Evolutionary conservation across 2,329 filamentous ascomycete species (phyloP), one percentile per base, ranked within the genome.

Genomic region (Trichoderma endophyticum): DNA sequence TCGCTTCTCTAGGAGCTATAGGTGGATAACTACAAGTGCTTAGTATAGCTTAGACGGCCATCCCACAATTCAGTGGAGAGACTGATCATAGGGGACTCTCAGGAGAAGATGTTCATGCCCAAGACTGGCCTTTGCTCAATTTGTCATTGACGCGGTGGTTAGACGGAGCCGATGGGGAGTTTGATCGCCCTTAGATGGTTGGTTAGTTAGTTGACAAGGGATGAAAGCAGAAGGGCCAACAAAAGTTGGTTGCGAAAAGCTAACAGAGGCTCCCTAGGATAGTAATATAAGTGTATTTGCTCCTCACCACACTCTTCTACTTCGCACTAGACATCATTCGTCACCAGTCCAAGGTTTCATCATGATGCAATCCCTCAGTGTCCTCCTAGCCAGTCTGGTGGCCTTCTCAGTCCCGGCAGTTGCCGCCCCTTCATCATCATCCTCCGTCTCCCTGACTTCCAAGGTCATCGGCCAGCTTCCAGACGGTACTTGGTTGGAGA

Each of bases 251-350:
- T 18, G 7, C 3, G 1, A 18, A 18, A 9, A n/a, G 7, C 7
- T 18, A 7, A 7, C 39, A 43, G 1, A 43, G 6, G 34, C 34
- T 36, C 34, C 14, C 0, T 36, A 1, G 39, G 39, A 43, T 43
- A n/a, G 1, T 43, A 43, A n/a, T n/a, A 43, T 43, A 43, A 43
- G n/a, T 43, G 18, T 4, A 6, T 43, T n/a, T 43, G 39, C 15
- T 43, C 39, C 18, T 43, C 36, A 4, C 15, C 0, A 0, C 3
- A 1, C 39, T 43, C 18, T 43, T n/a, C 7, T 0, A 0, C 18
- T n/a, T 43, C 39, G n/a, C 39, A 43, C 39, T 43, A 43, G 7
- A n/a, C 39, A n/a, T 43, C 39, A 1, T 43, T 43, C 6, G 39
- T 43, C 1, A n/a, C 15, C 1, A 43, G 18, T n/a, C 39, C 1